Conservation (phyloP, 2,329 filamentous ascomycete species). For the Hypoxylon sp. region DNA sequence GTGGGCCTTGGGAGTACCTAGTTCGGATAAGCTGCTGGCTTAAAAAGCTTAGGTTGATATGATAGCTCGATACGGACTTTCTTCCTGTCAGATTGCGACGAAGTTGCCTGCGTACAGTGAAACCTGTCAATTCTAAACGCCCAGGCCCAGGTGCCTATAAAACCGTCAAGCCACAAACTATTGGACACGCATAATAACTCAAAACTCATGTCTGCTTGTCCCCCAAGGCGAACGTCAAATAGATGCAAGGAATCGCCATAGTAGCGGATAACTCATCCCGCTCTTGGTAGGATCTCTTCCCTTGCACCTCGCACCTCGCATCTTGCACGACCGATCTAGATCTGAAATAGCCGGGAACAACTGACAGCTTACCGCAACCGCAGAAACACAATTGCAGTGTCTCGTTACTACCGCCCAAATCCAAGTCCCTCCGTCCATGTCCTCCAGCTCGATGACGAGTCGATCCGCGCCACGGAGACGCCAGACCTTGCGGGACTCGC, state of each 20-base stretch:
- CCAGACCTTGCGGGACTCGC: conserved; percentile 60
- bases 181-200: conserved; percentile 12
- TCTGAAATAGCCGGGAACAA: conserved; percentile 32
- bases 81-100: conserved; percentile 31
- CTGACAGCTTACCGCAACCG: conserved; percentile 27
- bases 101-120: conserved; percentile 21
- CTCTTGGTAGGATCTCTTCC: conserved; percentile 29
- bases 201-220: conserved; percentile 30
- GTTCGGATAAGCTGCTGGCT: conserved; percentile 30
- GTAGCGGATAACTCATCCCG: conserved; percentile 37
- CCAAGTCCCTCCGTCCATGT: conserved; percentile 19
- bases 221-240: conserved; percentile 23
- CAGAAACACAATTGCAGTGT: conserved; percentile 17
- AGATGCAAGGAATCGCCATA: conserved; percentile 36
- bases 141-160: conserved; percentile 7
- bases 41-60: conserved; percentile 40
- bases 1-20: conserved; percentile 12
- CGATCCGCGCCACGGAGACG: conserved; percentile 59
- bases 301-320: no score
- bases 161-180: conserved; percentile 20
- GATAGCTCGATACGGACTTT: conserved; percentile 11
- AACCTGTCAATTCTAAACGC: conserved; percentile 32
- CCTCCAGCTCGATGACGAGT: conserved; percentile 57
- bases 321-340: conserved; percentile 10
- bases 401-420: conserved; percentile 27